These are phyloP conservation scores for Silene conica DNA, from an alignment of 148 eudicot species.

Conservation along the genomic window DNA sequence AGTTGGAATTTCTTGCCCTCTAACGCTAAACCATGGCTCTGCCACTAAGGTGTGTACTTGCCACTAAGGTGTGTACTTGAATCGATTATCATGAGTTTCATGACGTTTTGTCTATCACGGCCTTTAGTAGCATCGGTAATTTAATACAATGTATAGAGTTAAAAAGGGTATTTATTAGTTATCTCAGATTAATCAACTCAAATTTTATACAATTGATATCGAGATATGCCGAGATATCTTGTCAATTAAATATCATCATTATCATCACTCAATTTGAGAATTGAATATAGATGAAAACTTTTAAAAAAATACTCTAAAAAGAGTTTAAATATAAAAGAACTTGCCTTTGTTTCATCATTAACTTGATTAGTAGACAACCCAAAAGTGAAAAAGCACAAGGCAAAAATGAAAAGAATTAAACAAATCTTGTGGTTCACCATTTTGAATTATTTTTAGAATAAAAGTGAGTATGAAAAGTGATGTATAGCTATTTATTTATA, in stretches of 20 bases:
- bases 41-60: no score
- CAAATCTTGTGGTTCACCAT: conserved; percentile 19
- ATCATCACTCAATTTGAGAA: not conserved
- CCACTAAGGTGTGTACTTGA: no score
- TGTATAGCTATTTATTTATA: not conserved
- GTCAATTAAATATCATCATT: not conserved
- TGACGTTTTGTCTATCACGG: no score
- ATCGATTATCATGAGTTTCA: no score
- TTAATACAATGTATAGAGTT: no score
- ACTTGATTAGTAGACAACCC: not conserved
- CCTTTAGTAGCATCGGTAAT: no score
- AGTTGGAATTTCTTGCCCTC: no score
- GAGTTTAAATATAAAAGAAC: not conserved
- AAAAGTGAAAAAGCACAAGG: not conserved
- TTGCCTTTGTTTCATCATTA: conserved; percentile 29
- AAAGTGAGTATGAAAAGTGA: not conserved
- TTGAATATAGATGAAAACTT: no score
- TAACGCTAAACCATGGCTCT: no score
- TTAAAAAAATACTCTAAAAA: not conserved
- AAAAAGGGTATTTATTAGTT: no score
- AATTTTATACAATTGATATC: not conserved
- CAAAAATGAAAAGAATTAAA: conserved; percentile 7
- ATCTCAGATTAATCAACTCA: not conserved
- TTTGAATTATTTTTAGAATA: not conserved
- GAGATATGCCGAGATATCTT: no score